Conservation (phyloP, 495 filamentous ascomycete genomes). For the Ascodesmis nigricans region DNA sequence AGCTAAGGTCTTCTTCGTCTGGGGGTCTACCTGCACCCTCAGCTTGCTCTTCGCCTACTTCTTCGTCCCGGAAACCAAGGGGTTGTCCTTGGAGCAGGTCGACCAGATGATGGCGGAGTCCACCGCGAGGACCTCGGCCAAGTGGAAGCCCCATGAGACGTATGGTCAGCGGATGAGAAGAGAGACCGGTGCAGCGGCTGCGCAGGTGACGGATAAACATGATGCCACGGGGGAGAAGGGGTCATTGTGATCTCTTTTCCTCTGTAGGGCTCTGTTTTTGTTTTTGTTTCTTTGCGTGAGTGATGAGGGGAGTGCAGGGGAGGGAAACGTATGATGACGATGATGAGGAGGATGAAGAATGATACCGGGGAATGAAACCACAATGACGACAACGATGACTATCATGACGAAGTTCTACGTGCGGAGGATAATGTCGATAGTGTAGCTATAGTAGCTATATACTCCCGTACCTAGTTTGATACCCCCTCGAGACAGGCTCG, state of each 20-base stretch:
- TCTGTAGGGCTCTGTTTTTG: too few relatives aligned
- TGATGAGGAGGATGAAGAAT: too few relatives aligned
- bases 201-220: neutral
- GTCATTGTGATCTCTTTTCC: slow-evolving; percentile 4
- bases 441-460: too few relatives aligned
- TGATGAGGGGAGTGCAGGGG: too few relatives aligned
- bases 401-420: too few relatives aligned
- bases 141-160: slow-evolving; percentile 49
- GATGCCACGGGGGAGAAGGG: slow-evolving; percentile 3
- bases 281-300: too few relatives aligned
- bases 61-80: slow-evolving; percentile 73
- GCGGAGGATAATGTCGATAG: too few relatives aligned
- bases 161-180: slow-evolving; percentile 27
- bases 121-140: slow-evolving; percentile 42
- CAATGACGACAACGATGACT: too few relatives aligned
- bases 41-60: slow-evolving; percentile 52
- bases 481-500: too few relatives aligned
- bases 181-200: slow-evolving; percentile 1
- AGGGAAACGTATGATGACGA: too few relatives aligned
- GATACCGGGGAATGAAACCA: too few relatives aligned
- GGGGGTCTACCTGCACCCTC: slow-evolving; percentile 51
- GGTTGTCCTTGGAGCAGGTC: slow-evolving; percentile 57
- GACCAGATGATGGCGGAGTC: slow-evolving; percentile 69
- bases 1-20: slow-evolving; percentile 64
- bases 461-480: too few relatives aligned